phyloP scores from a whole-genome alignment of 2,329 filamentous ascomycete species.

The Aspergillus sp. region DNA sequence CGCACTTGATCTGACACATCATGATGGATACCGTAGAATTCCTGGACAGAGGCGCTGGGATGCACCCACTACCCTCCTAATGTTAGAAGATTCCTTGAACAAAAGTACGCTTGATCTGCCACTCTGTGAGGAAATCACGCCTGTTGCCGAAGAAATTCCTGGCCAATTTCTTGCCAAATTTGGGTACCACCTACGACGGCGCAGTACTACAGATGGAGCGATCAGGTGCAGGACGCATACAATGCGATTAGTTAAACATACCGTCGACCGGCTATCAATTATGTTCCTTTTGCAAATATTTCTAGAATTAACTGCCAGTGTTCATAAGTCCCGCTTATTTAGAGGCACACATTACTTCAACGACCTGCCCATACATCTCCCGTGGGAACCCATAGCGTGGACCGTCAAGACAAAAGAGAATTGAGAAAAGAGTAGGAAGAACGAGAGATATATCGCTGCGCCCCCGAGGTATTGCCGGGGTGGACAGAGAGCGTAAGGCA shows the following conservation, averaged over 20 bases:
- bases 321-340: conserved; percentile 20
- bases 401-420: background rate
- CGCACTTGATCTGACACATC: too few species aligned
- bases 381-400: background rate
- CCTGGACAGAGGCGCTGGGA: too few species aligned
- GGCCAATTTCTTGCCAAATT: too few species aligned
- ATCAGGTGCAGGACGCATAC: conserved; percentile 9
- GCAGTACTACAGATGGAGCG: background rate
- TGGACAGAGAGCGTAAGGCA: background rate
- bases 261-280: conserved; percentile 17
- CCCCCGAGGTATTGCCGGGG: conserved; percentile 12
- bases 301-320: conserved; percentile 16
- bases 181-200: too few species aligned
- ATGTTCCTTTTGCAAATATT: conserved; percentile 18
- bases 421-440: background rate
- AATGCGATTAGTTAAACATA: conserved; percentile 1
- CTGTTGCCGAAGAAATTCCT: too few species aligned
- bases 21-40: too few species aligned
- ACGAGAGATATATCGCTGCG: conserved; percentile 7
- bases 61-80: too few species aligned
- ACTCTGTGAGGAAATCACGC: too few species aligned
- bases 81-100: too few species aligned
- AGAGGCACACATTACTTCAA: conserved; percentile 17
- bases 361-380: conserved; percentile 7
- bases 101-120: too few species aligned